Base-by-base conservation (phyloP, 805 yeast species). In the Candida verbasci region DNA sequence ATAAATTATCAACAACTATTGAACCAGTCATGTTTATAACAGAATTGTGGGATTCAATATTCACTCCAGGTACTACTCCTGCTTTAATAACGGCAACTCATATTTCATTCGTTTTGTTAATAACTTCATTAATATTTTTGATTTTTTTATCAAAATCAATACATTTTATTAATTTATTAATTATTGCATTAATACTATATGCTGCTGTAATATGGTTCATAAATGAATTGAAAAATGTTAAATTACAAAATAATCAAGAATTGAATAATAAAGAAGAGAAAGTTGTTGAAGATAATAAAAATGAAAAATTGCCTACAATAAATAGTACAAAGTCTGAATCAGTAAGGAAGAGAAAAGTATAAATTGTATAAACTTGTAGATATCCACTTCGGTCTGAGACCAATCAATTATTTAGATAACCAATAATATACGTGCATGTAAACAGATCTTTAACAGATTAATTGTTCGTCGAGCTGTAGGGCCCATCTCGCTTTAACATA, bases 41-140 rank as follows among this genome's bases (percentile, higher is more conserved):
- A 17, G 94, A 84, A 17, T 70, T 91, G 29, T 89, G 97, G 97
- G 81, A 84, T 38, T 85, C 95, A 10, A 77, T 93, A 18, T 86
- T 91, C 60, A 80, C 86, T 12, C 97, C 97, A 5, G 98, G 98
- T 1, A 78, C 95, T 1, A 76, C 93, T 1, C 96, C 97, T 1
- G 87, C 94, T 1, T 70, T 93, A 35, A 70, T 88, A n/a, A 68
- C 72, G 25, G 97, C 97, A 2, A 91, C 97, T 0, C 97, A 93
- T 55, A 72, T 66, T 2, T 83, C 96, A 2, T 93, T 93, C 51
- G 65, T 73, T 0, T 69, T 82, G 9, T 68, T 93, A 38, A 65
- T 79, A 9, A 31, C 74, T 4, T 70, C 85, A 1, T 67, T 91
- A 42, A 42, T 65, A 1, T 62, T 70, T 40, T 72, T 91, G 62